Conservation (phyloP, 2,329 filamentous ascomycete species). For the Metarhizium anisopliae region DNA sequence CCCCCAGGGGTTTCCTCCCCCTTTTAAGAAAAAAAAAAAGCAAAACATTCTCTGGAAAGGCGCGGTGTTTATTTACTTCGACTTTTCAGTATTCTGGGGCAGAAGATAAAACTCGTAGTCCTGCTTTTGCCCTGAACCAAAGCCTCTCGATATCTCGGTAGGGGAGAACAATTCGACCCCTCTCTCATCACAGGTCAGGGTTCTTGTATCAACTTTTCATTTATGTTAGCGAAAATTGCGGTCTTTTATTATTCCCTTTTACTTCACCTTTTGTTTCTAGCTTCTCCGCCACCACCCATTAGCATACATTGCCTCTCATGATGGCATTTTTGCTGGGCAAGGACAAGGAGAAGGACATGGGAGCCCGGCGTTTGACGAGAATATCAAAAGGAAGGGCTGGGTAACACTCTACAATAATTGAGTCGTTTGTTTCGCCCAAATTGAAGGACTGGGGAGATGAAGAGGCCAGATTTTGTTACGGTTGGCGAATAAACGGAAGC, state of each 20-base stretch:
- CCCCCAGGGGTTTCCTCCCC: no score
- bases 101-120: neutral
- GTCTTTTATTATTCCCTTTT: neutral
- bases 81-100: neutral
- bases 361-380: constrained; percentile 6
- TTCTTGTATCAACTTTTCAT: neutral
- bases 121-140: neutral
- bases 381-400: constrained; percentile 5
- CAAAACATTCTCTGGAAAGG: neutral
- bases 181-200: neutral
- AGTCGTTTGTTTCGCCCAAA: neutral
- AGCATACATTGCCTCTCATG: neutral
- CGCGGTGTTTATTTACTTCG: neutral
- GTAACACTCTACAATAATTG: neutral
- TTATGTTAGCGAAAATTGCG: neutral
- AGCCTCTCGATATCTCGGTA: neutral
- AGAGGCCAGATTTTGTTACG: neutral
- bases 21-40: no score
- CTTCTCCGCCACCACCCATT: neutral
- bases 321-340: neutral
- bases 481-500: neutral
- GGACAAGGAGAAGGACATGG: neutral
- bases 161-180: neutral
- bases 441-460: neutral
- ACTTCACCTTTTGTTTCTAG: neutral